A percentile compares a stretch with the other conserved stretches of the same genome.
Evolutionary conservation across 768 basidiomycete genomes (phyloP).

Genomic region (Termitomyces sp.): DNA sequence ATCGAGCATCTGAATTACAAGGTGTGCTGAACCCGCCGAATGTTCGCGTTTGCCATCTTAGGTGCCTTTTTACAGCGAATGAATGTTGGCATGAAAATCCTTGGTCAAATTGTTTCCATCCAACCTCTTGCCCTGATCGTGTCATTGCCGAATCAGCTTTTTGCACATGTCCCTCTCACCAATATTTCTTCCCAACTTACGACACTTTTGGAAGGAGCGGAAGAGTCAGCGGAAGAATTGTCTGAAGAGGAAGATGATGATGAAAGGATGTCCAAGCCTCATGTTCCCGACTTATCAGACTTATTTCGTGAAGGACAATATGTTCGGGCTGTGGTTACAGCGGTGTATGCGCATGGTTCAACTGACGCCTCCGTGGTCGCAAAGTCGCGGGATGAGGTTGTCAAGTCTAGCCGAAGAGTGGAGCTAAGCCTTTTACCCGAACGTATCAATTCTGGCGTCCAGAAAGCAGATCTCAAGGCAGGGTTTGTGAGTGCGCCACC

Average conservation of each 20-base stretch:
- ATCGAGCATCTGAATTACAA: constrained; percentile 95
- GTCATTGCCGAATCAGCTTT: constrained; percentile 93
- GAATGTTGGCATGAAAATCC: constrained; percentile 76
- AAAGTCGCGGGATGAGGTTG: constrained; percentile 64
- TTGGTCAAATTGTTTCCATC: constrained; percentile 84
- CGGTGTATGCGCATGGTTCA: constrained; percentile 64
- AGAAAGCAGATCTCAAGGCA: constrained; percentile 68
- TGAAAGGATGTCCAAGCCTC: constrained; percentile 28
- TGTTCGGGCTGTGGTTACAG: constrained; percentile 72
- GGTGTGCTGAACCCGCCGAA: constrained; percentile 32
- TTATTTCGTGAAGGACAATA: constrained; percentile 87
- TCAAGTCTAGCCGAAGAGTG: constrained; percentile 69
- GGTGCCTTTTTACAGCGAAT: constrained; percentile 52
- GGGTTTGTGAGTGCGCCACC: constrained; percentile 62
- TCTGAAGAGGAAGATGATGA: constrained; percentile 49
- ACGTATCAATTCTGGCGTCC: constrained; percentile 78
- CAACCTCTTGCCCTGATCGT: constrained; percentile 87
- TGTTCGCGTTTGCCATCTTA: neutral
- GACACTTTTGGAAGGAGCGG: constrained; percentile 58
- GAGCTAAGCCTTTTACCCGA: constrained; percentile 85
- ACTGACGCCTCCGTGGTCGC: constrained; percentile 53
- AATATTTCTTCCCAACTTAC: constrained; percentile 84
- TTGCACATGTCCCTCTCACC: constrained; percentile 92
- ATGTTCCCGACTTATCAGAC: constrained; percentile 65
- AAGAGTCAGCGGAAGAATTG: constrained; percentile 44